phyloP scores from a whole-genome alignment of 257 asterid species.

The Jacaranda copaia region DNA sequence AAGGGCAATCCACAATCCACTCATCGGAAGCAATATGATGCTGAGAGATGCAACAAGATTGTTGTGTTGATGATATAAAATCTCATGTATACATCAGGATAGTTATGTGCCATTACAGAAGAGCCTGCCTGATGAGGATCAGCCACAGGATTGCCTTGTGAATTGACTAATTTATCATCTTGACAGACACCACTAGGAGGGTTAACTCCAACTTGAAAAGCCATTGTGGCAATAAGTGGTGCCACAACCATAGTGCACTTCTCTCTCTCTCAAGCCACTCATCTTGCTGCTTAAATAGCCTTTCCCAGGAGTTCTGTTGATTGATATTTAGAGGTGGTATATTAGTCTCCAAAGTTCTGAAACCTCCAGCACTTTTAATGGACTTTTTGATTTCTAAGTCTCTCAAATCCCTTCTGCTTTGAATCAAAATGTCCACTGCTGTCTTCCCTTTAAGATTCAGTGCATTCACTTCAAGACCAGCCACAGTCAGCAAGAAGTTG shows the following conservation, averaged over 20 bases:
- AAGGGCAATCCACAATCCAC: constrained; percentile 42
- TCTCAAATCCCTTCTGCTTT: not conserved
- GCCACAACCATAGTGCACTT: not conserved
- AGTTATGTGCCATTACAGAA: constrained; percentile 23
- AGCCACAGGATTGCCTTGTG: not conserved
- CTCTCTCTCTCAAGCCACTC: constrained; percentile 31
- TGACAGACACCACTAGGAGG: constrained; percentile 49
- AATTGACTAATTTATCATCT: not conserved
- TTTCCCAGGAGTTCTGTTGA: not conserved
- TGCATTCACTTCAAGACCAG: not conserved
- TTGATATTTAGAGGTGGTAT: not conserved
- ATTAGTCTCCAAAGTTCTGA: not conserved
- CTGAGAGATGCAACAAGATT: constrained; percentile 39
- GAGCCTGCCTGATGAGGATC: not conserved
- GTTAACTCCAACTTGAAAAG: constrained; percentile 38
- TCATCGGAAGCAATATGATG: constrained; percentile 43
- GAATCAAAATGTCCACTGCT: not conserved
- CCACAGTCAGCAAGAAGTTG: constrained; percentile 5
- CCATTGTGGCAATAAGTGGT: constrained; percentile 39
- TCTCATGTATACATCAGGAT: not conserved
- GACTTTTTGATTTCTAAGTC: not conserved
- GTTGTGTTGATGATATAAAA: constrained; percentile 30
- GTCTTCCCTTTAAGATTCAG: not conserved
- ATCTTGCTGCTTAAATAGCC: not conserved
- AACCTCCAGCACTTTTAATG: not conserved